These are phyloP conservation scores for Polyrhizophydium stewartii DNA, from an alignment of 371 early-diverging fungal species.

Conservation along the genomic window DNA sequence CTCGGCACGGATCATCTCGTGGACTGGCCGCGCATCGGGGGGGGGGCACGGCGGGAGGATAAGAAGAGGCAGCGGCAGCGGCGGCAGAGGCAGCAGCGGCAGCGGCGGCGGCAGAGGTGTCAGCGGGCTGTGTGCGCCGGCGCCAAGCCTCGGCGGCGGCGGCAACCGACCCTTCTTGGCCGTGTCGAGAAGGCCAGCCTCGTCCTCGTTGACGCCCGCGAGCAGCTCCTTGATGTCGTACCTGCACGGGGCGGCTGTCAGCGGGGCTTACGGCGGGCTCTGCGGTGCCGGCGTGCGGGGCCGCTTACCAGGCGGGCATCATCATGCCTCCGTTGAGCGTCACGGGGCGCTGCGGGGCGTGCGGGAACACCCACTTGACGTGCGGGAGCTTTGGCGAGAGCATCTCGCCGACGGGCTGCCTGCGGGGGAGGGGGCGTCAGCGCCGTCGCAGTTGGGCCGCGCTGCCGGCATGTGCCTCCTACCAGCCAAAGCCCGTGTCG, in stretches of 20 bases:
- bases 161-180: constrained; percentile 51
- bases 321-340: constrained; percentile 77
- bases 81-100: too few relatives aligned
- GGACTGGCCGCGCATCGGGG: constrained; percentile 40
- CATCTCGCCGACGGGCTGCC: constrained; percentile 59
- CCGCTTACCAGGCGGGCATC: constrained; percentile 77
- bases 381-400: constrained; percentile 61
- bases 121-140: not conserved
- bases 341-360: constrained; percentile 74
- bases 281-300: too few relatives aligned
- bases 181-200: constrained; percentile 68
- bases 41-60: not conserved
- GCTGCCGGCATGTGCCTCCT: not conserved
- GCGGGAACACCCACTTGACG: constrained; percentile 80
- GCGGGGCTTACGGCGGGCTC: too few relatives aligned
- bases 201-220: constrained; percentile 60
- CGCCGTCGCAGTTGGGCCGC: not conserved
- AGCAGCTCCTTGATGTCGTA: constrained; percentile 72
- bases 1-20: constrained; percentile 69
- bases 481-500: constrained; percentile 53
- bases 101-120: constrained; percentile 1
- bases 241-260: too few relatives aligned
- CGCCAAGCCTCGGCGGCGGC: too few relatives aligned
- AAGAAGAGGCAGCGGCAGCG: too few relatives aligned
- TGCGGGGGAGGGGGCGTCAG: not conserved